Percentiles rank a stretch among this genome's conserved stretches.
Conservation (phyloP, 805 yeast species). For the Yamadazyma laniorum region DNA sequence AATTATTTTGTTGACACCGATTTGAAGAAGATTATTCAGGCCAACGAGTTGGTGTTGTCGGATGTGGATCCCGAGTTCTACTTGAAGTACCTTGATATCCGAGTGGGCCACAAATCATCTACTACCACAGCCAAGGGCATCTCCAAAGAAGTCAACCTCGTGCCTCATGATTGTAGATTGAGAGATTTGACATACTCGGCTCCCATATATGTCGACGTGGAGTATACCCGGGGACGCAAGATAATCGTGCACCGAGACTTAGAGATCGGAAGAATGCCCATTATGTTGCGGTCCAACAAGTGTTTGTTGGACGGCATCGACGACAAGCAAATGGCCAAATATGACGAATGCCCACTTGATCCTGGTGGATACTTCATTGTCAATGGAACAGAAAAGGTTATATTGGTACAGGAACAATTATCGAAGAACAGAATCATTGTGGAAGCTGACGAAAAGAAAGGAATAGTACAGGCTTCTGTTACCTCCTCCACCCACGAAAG, state of each 20-base stretch:
- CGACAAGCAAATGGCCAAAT: constrained; percentile 80
- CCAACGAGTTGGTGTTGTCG: constrained; percentile 83
- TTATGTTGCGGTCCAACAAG: constrained; percentile 91
- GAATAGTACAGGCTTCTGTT: constrained; percentile 93
- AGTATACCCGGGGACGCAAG: constrained; percentile 91
- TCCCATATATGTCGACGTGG: constrained; percentile 94
- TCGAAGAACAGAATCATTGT: constrained; percentile 97
- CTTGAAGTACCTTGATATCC: constrained; percentile 85
- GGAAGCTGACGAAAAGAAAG: constrained; percentile 94
- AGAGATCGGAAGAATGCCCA: constrained; percentile 98
- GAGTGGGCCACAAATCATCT: constrained; percentile 80
- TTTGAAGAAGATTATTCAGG: constrained; percentile 85
- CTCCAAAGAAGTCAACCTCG: constrained; percentile 59
- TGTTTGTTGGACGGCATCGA: constrained; percentile 80
- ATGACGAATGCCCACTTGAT: constrained; percentile 94
- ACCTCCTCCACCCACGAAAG: constrained; percentile 98
- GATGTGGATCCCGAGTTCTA: constrained; percentile 98
- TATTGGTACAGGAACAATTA: constrained; percentile 93
- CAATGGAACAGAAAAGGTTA: constrained; percentile 97
- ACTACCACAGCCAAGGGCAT: constrained; percentile 24
- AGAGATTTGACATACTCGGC: constrained; percentile 94
- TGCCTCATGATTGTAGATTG: constrained; percentile 94
- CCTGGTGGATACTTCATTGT: constrained; percentile 99
- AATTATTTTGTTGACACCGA: constrained; percentile 94
- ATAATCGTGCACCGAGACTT: constrained; percentile 86